These are phyloP conservation scores for Astrothelium macrocarpum DNA, from an alignment of 495 filamentous ascomycete species.

Conservation along the genomic window DNA sequence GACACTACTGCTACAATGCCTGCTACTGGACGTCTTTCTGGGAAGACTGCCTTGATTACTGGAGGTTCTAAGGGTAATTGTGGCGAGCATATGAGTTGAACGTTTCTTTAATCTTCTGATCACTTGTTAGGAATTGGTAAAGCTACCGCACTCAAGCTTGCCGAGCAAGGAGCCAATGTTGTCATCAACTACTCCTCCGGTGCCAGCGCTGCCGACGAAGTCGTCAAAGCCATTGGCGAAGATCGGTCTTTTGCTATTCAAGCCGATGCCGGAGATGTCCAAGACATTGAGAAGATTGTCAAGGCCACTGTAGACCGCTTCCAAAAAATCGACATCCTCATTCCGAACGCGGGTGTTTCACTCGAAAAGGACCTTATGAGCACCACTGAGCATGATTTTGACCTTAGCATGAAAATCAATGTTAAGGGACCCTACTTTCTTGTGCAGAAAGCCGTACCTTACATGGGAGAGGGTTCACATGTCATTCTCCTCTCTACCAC, in stretches of 20 bases:
- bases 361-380: constrained; percentile 45
- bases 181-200: constrained; percentile 55
- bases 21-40: background rate
- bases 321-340: constrained; percentile 52
- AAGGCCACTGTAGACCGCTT: constrained; percentile 38
- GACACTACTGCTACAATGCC: background rate
- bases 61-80: constrained; percentile 10
- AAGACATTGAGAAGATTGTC: constrained; percentile 36
- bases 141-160: constrained; percentile 10
- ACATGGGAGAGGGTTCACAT: constrained; percentile 48
- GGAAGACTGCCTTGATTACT: constrained; percentile 9
- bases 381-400: constrained; percentile 52
- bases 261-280: constrained; percentile 37
- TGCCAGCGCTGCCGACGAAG: constrained; percentile 40
- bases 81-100: background rate
- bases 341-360: constrained; percentile 52
- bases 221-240: constrained; percentile 45
- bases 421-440: constrained; percentile 62
- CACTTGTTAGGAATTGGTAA: constrained; percentile 5
- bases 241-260: constrained; percentile 47
- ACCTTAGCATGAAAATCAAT: constrained; percentile 42
- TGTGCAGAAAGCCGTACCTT: constrained; percentile 49
- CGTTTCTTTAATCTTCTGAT: background rate
- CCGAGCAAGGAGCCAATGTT: constrained; percentile 45
- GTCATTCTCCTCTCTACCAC: constrained; percentile 55